phyloP scores from a whole-genome alignment of 768 basidiomycete genomes.

The Boletus pseudopeckii region DNA sequence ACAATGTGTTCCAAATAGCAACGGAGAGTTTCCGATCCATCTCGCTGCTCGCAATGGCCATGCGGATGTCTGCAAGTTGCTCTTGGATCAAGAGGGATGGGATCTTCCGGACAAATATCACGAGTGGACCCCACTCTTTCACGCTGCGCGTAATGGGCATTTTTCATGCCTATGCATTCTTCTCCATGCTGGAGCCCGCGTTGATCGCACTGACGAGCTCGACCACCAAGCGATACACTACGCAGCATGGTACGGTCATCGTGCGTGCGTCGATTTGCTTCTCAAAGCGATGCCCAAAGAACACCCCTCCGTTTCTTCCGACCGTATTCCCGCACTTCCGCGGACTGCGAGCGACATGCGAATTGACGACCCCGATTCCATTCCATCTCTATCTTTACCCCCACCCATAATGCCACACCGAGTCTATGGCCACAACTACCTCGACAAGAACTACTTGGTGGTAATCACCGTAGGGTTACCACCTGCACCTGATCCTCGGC shows the following conservation, averaged over 20 bases:
- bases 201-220: constrained; percentile 78
- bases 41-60: constrained; percentile 93
- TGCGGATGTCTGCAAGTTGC: constrained; percentile 71
- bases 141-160: constrained; percentile 87
- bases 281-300: constrained; percentile 37
- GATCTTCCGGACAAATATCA: constrained; percentile 94
- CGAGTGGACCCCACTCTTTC: constrained; percentile 97
- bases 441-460: constrained; percentile 82
- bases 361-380: constrained; percentile 80
- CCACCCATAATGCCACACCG: constrained; percentile 98
- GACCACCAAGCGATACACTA: constrained; percentile 87
- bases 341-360: constrained; percentile 32
- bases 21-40: constrained; percentile 97
- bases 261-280: constrained; percentile 60
- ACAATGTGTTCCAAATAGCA: constrained; percentile 77
- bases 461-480: constrained; percentile 75
- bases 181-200: constrained; percentile 72
- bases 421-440: constrained; percentile 94
- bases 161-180: constrained; percentile 71
- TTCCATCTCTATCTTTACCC: constrained; percentile 91
- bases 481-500: constrained; percentile 36
- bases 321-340: constrained; percentile 20
- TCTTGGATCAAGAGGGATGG: constrained; percentile 74
- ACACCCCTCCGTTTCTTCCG: constrained; percentile 12
- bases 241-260: constrained; percentile 94